A percentile compares a stretch with the other conserved stretches of the same genome.
Conservation (phyloP, 2,329 filamentous ascomycete genomes). For the Aphanocladium album region DNA sequence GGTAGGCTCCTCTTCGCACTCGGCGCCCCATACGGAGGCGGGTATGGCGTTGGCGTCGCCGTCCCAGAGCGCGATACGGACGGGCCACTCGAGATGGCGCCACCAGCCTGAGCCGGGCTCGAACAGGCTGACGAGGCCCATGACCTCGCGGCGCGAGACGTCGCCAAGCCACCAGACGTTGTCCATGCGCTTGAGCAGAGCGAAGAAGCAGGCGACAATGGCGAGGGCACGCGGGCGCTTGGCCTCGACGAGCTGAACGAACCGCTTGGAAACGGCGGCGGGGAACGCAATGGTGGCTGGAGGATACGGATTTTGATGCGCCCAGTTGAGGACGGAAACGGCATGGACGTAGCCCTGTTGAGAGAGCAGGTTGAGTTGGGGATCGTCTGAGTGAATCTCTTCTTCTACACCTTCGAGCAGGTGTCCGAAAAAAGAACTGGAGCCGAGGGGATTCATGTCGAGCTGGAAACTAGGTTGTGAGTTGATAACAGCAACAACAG, state of each 20-base stretch:
- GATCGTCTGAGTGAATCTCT: slow-evolving; percentile 40
- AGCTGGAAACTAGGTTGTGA: slow-evolving; percentile 59
- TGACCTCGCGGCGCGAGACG: slow-evolving; percentile 60
- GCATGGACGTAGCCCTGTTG: slow-evolving; percentile 57
- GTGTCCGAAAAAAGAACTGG: slow-evolving; percentile 55
- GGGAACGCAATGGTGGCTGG: slow-evolving; percentile 58
- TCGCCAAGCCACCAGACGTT: slow-evolving; percentile 66
- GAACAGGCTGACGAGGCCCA: slow-evolving; percentile 56
- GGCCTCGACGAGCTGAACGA: slow-evolving; percentile 54
- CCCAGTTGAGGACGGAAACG: slow-evolving; percentile 63
- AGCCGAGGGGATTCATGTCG: slow-evolving; percentile 47
- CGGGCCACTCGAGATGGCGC: slow-evolving; percentile 57
- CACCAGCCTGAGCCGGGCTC: slow-evolving; percentile 56
- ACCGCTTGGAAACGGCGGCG: slow-evolving; percentile 57
- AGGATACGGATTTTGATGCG: slow-evolving; percentile 54
- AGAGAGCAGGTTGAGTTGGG: slow-evolving; percentile 26
- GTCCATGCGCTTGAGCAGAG: slow-evolving; percentile 57
- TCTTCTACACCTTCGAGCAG: slow-evolving; percentile 54
- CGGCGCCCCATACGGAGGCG: slow-evolving; percentile 51
- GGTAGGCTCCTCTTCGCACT: slow-evolving; percentile 39
- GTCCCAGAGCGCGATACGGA: slow-evolving; percentile 55
- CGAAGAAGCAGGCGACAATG: slow-evolving; percentile 63
- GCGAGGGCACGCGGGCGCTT: slow-evolving; percentile 57
- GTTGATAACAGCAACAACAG: slow-evolving; percentile 58
- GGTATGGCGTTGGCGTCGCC: slow-evolving; percentile 43